phyloP scores from a whole-genome alignment of 768 basidiomycete species.

The Dioszegia crocea region DNA sequence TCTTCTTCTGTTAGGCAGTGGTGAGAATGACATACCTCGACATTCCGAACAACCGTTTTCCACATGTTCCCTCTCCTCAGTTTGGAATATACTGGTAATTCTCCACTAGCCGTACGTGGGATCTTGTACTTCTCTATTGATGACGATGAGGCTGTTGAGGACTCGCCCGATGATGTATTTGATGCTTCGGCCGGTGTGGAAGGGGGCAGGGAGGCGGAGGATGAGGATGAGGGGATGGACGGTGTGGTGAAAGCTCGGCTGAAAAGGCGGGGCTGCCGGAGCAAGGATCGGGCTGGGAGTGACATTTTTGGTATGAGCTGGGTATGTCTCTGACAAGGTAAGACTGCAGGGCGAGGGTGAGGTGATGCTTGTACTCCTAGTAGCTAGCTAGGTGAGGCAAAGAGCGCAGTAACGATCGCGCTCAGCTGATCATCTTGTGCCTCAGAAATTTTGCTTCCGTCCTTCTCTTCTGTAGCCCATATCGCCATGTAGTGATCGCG shows the following conservation, averaged over 20 bases:
- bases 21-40: constrained; percentile 11
- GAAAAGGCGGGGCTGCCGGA: background rate
- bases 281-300: background rate
- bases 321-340: too few species aligned
- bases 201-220: background rate
- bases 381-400: too few species aligned
- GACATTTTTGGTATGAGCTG: background rate
- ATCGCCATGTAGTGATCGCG: too few species aligned
- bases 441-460: background rate
- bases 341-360: too few species aligned
- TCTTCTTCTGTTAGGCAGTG: background rate
- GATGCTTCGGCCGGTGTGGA: background rate
- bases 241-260: background rate
- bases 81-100: constrained; percentile 24
- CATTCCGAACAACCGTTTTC: constrained; percentile 22
- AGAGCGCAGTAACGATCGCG: too few species aligned
- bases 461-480: background rate
- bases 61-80: constrained; percentile 15
- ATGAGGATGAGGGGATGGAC: constrained; percentile 1
- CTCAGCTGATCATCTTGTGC: too few species aligned
- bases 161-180: background rate
- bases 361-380: too few species aligned
- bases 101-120: constrained; percentile 10
- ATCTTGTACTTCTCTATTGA: constrained; percentile 8
- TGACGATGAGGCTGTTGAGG: background rate